These are phyloP conservation scores for Parachlorella kessleri DNA, from an alignment of 139 green algal species.

Conservation along the genomic window DNA sequence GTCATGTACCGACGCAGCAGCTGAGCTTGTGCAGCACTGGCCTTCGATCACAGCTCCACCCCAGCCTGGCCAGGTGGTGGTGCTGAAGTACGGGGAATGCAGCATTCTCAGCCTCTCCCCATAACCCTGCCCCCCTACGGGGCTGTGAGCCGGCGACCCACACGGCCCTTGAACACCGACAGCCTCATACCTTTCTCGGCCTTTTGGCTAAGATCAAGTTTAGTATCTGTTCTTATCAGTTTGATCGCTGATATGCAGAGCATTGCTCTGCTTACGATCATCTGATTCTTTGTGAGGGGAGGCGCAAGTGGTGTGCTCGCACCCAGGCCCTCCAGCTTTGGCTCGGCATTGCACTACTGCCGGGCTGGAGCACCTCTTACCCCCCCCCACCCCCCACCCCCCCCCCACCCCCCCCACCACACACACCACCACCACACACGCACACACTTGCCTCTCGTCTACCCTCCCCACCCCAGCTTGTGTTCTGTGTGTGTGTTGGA, in stretches of 20 bases:
- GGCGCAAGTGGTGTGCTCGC: background rate
- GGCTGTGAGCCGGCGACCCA: too few species aligned
- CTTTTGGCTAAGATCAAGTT: constrained; percentile 87
- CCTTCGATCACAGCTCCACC: too few species aligned
- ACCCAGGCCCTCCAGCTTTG: background rate
- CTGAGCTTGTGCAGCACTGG: too few species aligned
- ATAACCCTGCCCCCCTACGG: too few species aligned
- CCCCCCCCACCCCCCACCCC: background rate
- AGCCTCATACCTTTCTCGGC: constrained; percentile 84
- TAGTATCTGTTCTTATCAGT: constrained; percentile 84
- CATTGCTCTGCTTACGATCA: constrained; percentile 60
- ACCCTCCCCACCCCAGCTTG: too few species aligned
- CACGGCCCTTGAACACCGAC: too few species aligned
- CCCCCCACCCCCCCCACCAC: background rate
- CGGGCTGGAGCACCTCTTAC: background rate
- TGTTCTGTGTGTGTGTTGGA: too few species aligned
- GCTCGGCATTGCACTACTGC: background rate
- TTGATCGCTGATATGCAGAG: constrained; percentile 65
- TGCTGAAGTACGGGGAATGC: too few species aligned
- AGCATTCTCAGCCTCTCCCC: too few species aligned
- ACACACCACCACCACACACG: background rate
- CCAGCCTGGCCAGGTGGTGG: too few species aligned
- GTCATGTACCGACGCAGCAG: too few species aligned
- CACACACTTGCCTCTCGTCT: too few species aligned
- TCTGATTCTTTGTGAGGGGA: constrained; percentile 58